Conservation (phyloP, 2,329 filamentous ascomycete species). For the Xylaria sp. region DNA sequence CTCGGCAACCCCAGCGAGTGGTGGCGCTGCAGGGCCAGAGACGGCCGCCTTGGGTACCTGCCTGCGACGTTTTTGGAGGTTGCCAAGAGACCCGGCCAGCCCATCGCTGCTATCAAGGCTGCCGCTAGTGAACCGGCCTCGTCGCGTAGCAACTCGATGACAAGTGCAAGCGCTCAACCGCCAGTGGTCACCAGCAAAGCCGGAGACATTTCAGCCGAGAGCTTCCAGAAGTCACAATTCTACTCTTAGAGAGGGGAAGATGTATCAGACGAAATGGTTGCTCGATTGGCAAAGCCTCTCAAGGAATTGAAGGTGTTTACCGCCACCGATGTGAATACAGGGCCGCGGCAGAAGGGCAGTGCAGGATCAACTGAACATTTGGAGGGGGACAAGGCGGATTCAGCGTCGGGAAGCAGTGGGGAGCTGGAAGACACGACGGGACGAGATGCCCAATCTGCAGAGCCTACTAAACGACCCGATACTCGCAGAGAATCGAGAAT, state of each 20-base stretch:
- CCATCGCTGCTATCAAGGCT: conserved; percentile 56
- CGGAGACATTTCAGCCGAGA: conserved; percentile 56
- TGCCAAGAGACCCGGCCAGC: conserved; percentile 55
- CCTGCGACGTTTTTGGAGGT: conserved; percentile 90
- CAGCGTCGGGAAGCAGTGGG: too few species aligned
- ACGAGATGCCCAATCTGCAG: too few species aligned
- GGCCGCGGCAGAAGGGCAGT: neutral
- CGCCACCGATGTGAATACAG: neutral
- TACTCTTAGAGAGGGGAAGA: conserved; percentile 47
- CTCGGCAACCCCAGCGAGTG: conserved; percentile 91
- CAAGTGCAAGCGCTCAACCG: conserved; percentile 43
- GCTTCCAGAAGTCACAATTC: conserved; percentile 62
- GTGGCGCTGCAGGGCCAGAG: conserved; percentile 92
- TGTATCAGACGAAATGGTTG: neutral
- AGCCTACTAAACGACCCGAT: too few species aligned
- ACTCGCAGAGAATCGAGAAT: too few species aligned
- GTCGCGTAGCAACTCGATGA: conserved; percentile 53
- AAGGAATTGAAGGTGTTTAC: neutral
- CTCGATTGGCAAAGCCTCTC: neutral
- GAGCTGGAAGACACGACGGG: too few species aligned
- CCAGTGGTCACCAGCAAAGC: conserved; percentile 49
- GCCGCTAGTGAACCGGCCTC: conserved; percentile 45
- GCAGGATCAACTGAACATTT: neutral
- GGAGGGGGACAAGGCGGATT: neutral
- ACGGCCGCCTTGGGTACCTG: conserved; percentile 88